Percentiles rank a stretch among this genome's conserved stretches.
These are phyloP conservation scores for Russula ochroleuca DNA, from an alignment of 768 basidiomycete species.

Conservation along the genomic window DNA sequence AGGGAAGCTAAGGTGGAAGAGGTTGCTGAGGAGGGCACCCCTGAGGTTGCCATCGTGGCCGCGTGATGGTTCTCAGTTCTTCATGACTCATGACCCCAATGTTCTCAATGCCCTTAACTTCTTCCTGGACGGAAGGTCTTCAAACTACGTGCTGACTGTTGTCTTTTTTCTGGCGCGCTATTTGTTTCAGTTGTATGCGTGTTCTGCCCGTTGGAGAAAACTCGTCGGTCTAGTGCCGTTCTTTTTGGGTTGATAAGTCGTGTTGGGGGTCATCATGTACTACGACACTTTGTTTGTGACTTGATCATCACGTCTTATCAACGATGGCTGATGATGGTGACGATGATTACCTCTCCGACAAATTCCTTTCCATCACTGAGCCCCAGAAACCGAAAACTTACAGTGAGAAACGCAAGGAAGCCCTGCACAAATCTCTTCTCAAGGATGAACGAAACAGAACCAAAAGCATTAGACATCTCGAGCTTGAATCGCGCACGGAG, in stretches of 20 bases:
- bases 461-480: conserved; percentile 64
- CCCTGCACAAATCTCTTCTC: conserved; percentile 48
- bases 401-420: conserved; percentile 63
- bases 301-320: conserved; percentile 15
- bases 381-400: conserved; percentile 57
- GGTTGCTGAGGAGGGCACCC: conserved; percentile 25
- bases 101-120: conserved; percentile 23
- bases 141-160: conserved; percentile 25
- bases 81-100: conserved; percentile 24
- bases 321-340: conserved; percentile 75
- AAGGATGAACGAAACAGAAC: conserved; percentile 64
- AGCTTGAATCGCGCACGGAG: conserved; percentile 70
- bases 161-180: conserved; percentile 25
- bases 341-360: conserved; percentile 87
- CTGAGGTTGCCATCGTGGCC: conserved; percentile 26
- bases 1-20: conserved; percentile 36
- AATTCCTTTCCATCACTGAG: conserved; percentile 55
- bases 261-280: conserved; percentile 18
- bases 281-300: conserved; percentile 19
- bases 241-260: conserved; percentile 16
- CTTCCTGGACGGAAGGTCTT: conserved; percentile 24
- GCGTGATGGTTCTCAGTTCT: conserved; percentile 19
- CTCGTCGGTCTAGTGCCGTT: conserved; percentile 20
- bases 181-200: conserved; percentile 23
- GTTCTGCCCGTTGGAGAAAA: conserved; percentile 21